Percentiles rank a stretch among this genome's conserved stretches.
phyloP scores from a whole-genome alignment of 2,329 filamentous ascomycete species.

The Fusarium marasasianum region DNA sequence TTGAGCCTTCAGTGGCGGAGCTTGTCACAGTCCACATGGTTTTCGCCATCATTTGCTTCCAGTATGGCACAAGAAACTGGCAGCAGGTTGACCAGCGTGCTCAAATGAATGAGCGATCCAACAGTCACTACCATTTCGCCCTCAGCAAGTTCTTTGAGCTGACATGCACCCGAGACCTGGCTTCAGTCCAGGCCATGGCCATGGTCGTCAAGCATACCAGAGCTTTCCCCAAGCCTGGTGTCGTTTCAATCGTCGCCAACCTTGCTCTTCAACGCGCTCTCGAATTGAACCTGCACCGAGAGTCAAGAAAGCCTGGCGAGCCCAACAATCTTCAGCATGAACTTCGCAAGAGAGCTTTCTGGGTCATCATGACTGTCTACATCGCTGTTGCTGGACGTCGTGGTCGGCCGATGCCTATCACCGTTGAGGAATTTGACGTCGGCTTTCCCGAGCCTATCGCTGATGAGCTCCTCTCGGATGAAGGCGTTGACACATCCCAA shows the following conservation, averaged over 20 bases:
- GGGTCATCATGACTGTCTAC: constrained; percentile 73
- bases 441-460: constrained; percentile 77
- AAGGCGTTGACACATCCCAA: constrained; percentile 66
- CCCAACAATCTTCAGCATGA: constrained; percentile 73
- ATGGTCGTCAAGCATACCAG: constrained; percentile 78
- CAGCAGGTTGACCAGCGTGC: constrained; percentile 63
- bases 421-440: constrained; percentile 79
- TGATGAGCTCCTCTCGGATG: constrained; percentile 74
- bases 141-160: constrained; percentile 75
- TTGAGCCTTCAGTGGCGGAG: constrained; percentile 70
- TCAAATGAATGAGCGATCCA: constrained; percentile 71
- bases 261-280: constrained; percentile 74
- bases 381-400: constrained; percentile 78
- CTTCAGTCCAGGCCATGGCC: constrained; percentile 77
- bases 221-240: constrained; percentile 81
- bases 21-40: constrained; percentile 80
- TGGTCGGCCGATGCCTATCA: constrained; percentile 79
- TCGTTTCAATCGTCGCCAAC: constrained; percentile 74
- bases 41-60: constrained; percentile 80
- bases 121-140: constrained; percentile 81
- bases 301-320: constrained; percentile 61
- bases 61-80: constrained; percentile 76
- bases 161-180: constrained; percentile 66
- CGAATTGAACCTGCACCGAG: constrained; percentile 79
- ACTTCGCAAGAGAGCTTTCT: constrained; percentile 81